Conservation (phyloP, 805 yeast genomes). For the Lachancea waltii region DNA sequence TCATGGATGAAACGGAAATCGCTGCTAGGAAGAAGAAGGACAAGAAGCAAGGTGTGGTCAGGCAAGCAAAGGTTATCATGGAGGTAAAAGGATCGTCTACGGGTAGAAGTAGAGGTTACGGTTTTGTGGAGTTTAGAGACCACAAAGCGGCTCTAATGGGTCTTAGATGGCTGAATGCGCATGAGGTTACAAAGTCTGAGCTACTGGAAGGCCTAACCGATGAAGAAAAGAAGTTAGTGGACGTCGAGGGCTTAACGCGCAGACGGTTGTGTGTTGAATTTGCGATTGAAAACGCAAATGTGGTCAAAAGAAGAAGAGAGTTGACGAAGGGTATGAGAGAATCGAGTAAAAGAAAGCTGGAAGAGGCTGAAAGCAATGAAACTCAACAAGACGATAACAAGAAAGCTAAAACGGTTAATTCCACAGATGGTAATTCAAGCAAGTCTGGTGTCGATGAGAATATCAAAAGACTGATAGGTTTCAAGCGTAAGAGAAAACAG, state of each 20-base stretch:
- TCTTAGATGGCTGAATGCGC: constrained; percentile 93
- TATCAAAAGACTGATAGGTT: constrained; percentile 57
- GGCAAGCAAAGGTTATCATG: constrained; percentile 86
- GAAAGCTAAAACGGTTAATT: constrained; percentile 26
- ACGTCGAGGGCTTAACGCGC: constrained; percentile 48
- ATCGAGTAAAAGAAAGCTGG: constrained; percentile 27
- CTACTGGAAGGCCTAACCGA: constrained; percentile 62
- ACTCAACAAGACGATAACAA: constrained; percentile 15
- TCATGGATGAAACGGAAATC: constrained; percentile 35
- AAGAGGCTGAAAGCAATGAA: constrained; percentile 23
- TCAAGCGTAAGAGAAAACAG: constrained; percentile 55
- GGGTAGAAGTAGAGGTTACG: constrained; percentile 95
- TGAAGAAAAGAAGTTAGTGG: constrained; percentile 54
- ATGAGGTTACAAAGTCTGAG: constrained; percentile 68
- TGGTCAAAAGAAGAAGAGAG: constrained; percentile 83
- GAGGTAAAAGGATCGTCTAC: constrained; percentile 81
- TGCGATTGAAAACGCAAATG: constrained; percentile 93
- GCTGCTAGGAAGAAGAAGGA: constrained; percentile 43
- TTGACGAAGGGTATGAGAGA: constrained; percentile 42
- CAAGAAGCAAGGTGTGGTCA: constrained; percentile 83
- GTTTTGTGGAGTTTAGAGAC: constrained; percentile 88
- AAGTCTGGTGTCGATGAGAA: constrained; percentile 43
- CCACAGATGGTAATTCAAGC: constrained; percentile 20
- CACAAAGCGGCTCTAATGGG: constrained; percentile 94
- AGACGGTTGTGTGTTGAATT: constrained; percentile 88